Conservation (phyloP, 2,329 filamentous ascomycete species). For the Talaromyces islandicus region DNA sequence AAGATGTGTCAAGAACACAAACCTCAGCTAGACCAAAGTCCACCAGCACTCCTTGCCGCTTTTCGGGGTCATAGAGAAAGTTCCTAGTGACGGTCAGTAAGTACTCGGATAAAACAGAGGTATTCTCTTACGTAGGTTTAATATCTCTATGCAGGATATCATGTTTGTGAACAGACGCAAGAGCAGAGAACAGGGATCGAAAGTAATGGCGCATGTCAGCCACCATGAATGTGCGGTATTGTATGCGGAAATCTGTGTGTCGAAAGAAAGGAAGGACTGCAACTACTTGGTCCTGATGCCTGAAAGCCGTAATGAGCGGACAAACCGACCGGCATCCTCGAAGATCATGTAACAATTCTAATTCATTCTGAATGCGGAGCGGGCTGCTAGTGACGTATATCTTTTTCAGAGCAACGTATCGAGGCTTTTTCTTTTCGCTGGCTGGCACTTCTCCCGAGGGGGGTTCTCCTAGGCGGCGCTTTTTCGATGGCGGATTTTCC, state of each 20-base stretch:
- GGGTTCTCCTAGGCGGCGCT: conserved; percentile 38
- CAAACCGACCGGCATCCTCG: conserved; percentile 79
- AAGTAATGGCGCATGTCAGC: conserved; percentile 87
- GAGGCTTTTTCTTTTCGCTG: conserved; percentile 47
- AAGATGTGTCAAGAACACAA: conserved; percentile 9
- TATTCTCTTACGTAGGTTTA: conserved; percentile 65
- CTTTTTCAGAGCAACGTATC: conserved; percentile 96
- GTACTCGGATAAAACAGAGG: background rate
- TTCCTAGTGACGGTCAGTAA: conserved; percentile 47
- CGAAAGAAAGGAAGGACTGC: conserved; percentile 93
- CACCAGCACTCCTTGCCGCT: conserved; percentile 80
- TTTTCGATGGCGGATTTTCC: conserved; percentile 62
- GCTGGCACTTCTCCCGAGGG: conserved; percentile 24
- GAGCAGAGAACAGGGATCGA: conserved; percentile 75
- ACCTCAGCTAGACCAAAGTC: conserved; percentile 94
- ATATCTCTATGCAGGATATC: conserved; percentile 91
- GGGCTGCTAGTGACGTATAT: conserved; percentile 98
- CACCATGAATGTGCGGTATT: conserved; percentile 85
- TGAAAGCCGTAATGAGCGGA: conserved; percentile 94
- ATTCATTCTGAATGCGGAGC: conserved; percentile 87
- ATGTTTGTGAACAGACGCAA: conserved; percentile 75
- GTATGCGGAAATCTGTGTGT: conserved; percentile 84
- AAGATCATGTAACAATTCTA: conserved; percentile 86
- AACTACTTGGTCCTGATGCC: conserved; percentile 87
- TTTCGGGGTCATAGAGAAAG: conserved; percentile 79